Evolutionary conservation across 257 asterid species (phyloP).

Genomic region (Verbena officinalis): DNA sequence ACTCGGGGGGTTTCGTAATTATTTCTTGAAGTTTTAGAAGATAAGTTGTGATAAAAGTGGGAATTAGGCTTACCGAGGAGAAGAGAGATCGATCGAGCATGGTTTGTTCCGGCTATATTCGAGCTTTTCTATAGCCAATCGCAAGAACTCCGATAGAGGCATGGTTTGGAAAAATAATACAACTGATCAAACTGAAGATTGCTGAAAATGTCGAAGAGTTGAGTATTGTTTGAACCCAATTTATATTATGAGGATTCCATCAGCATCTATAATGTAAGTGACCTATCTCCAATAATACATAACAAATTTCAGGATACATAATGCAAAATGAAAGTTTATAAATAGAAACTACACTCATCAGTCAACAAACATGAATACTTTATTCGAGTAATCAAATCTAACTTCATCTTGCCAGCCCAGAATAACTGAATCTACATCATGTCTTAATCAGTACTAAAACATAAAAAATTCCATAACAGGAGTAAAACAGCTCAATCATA

Average conservation of each 20-base stretch:
- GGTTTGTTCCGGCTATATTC: conserved; percentile 46
- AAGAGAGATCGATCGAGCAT: conserved; percentile 35
- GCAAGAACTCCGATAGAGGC: conserved; percentile 77
- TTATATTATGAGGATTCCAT: conserved; percentile 11
- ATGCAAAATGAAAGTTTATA: conserved; percentile 2
- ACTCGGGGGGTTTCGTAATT: too few relatives aligned
- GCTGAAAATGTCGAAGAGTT: conserved; percentile 1
- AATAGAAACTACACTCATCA: not conserved
- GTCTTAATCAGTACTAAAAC: conserved; percentile 36
- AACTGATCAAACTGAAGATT: conserved; percentile 19
- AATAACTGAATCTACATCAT: conserved; percentile 5
- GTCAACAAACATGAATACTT: conserved; percentile 1
- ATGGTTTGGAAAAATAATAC: conserved; percentile 31
- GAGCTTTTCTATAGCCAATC: conserved; percentile 62
- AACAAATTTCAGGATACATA: conserved; percentile 22
- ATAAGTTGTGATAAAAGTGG: not conserved
- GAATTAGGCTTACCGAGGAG: conserved; percentile 45
- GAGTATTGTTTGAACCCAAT: conserved; percentile 9
- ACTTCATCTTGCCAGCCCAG: conserved; percentile 15
- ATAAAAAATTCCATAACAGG: conserved; percentile 33
- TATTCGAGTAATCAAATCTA: not conserved
- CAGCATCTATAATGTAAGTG: conserved; percentile 25
- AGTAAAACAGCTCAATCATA: conserved; percentile 42
- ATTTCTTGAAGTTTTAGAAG: too few relatives aligned
- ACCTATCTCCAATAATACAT: conserved; percentile 26